These are phyloP conservation scores for Aspergillus glaucus DNA, from an alignment of 2,329 filamentous ascomycete species.

Conservation along the genomic window DNA sequence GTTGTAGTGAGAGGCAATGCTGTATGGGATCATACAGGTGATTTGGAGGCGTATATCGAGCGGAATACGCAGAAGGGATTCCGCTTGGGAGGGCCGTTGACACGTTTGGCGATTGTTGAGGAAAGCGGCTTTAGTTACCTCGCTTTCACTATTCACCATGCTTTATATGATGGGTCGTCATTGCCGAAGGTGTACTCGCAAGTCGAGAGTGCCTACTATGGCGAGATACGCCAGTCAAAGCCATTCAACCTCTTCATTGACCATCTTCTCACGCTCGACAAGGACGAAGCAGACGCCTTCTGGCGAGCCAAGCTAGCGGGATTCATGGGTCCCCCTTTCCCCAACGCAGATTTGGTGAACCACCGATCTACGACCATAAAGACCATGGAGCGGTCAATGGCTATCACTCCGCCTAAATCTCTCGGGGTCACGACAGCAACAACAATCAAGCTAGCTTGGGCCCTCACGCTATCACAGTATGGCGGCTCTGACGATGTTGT, in stretches of 20 bases:
- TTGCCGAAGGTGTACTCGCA: constrained; percentile 31
- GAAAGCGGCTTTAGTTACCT: constrained; percentile 26
- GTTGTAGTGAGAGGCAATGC: constrained; percentile 13
- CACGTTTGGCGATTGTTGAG: constrained; percentile 1
- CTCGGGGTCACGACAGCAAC: background rate
- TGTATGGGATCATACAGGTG: background rate
- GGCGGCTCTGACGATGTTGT: background rate
- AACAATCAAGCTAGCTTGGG: background rate
- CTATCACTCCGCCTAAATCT: background rate
- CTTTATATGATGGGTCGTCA: constrained; percentile 48
- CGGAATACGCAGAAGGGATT: constrained; percentile 1
- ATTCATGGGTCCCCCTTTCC: background rate
- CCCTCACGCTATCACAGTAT: background rate
- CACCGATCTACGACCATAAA: background rate
- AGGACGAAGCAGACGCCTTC: background rate
- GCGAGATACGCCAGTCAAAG: background rate
- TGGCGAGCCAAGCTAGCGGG: background rate
- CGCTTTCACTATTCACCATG: constrained; percentile 47
- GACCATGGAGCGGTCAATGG: background rate
- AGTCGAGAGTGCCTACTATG: constrained; percentile 31
- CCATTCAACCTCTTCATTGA: background rate
- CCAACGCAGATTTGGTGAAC: background rate
- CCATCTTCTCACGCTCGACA: background rate
- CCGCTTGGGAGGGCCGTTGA: constrained; percentile 1
- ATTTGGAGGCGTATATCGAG: constrained; percentile 1